Evolutionary conservation across 495 filamentous ascomycete species (phyloP).

Genomic region (Halenospora varia): DNA sequence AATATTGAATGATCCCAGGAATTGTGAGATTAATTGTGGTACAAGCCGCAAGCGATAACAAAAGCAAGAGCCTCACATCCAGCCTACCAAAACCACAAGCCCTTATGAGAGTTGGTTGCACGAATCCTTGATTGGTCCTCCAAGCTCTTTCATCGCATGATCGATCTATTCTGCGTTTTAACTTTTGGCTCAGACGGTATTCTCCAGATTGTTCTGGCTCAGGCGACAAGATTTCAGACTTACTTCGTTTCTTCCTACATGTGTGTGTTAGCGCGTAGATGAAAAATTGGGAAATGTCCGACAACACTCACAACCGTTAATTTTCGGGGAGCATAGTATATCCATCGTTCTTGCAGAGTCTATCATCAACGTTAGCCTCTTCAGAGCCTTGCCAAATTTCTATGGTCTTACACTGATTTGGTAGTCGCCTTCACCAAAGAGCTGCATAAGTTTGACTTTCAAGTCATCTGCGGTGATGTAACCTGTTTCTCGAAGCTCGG

Average conservation of each 20-base stretch:
- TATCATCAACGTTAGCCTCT: background rate
- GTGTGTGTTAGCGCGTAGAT: background rate
- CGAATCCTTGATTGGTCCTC: background rate
- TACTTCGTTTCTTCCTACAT: conserved; percentile 4
- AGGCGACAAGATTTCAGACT: background rate
- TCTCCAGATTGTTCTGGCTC: background rate
- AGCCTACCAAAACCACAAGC: background rate
- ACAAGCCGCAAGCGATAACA: background rate
- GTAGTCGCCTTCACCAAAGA: background rate
- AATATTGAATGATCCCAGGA: background rate
- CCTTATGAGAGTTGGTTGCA: background rate
- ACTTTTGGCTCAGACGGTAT: background rate
- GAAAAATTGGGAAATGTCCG: too few species aligned
- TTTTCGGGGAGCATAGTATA: conserved; percentile 2
- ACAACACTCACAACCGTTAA: conserved; percentile 1
- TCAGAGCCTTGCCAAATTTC: too few species aligned
- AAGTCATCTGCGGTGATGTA: background rate
- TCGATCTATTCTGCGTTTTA: background rate
- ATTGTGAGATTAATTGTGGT: background rate
- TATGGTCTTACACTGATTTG: background rate
- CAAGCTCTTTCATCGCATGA: background rate
- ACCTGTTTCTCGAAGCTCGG: conserved; percentile 1
- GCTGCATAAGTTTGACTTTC: conserved; percentile 1
- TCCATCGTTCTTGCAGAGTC: conserved; percentile 9
- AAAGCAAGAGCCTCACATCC: background rate